A percentile compares a stretch with the other conserved stretches of the same genome.
Conservation (phyloP, 2,329 filamentous ascomycete genomes). For the Phaeosphaeriaceae sp. region DNA sequence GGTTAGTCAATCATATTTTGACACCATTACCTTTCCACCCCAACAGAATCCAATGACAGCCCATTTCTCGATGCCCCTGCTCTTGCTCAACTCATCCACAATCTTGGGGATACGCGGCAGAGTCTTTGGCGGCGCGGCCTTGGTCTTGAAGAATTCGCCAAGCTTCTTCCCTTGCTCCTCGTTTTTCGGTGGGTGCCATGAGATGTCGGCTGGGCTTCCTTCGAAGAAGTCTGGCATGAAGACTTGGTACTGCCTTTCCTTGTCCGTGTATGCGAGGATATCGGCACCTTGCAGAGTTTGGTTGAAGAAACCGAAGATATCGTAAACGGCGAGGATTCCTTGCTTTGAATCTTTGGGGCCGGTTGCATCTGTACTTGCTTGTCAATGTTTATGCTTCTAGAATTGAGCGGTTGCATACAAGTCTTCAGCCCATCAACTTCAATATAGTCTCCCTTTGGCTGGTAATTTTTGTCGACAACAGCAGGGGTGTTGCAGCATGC, state of each 20-base stretch:
- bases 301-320: slow-evolving; percentile 69
- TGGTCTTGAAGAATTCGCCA: slow-evolving; percentile 63
- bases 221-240: slow-evolving; percentile 94
- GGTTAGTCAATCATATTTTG: background rate
- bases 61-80: slow-evolving; percentile 60
- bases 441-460: slow-evolving; percentile 64
- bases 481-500: slow-evolving; percentile 58
- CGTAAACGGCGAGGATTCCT: slow-evolving; percentile 65
- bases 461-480: slow-evolving; percentile 58
- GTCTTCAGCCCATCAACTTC: slow-evolving; percentile 67
- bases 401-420: slow-evolving; percentile 49
- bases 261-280: slow-evolving; percentile 66
- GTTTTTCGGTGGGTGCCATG: slow-evolving; percentile 66
- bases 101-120: slow-evolving; percentile 62
- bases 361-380: slow-evolving; percentile 56
- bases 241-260: slow-evolving; percentile 77
- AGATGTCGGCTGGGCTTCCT: slow-evolving; percentile 70
- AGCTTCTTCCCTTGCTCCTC: slow-evolving; percentile 67
- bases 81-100: slow-evolving; percentile 60
- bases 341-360: slow-evolving; percentile 62
- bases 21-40: slow-evolving; percentile 53
- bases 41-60: slow-evolving; percentile 68
- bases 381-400: background rate
- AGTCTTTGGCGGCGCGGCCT: slow-evolving; percentile 64
- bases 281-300: slow-evolving; percentile 69